A percentile compares a stretch with the other conserved stretches of the same genome.
These are phyloP conservation scores for Aaosphaeria pasadenensis DNA, from an alignment of 2,329 filamentous ascomycete species.

Conservation along the genomic window DNA sequence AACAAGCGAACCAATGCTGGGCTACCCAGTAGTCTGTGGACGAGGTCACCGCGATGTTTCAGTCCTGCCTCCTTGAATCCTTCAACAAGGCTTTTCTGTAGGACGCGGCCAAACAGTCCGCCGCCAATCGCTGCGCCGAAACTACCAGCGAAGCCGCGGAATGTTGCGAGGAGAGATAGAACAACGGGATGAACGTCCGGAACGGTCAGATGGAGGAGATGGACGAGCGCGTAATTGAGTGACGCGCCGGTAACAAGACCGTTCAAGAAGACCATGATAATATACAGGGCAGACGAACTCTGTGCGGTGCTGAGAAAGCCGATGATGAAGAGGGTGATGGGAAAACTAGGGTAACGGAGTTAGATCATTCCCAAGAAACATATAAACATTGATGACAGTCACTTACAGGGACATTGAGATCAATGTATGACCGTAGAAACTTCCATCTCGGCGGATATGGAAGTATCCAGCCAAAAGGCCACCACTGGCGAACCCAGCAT, in stretches of 20 bases:
- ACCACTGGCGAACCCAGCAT: conserved; percentile 72
- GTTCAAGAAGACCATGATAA: conserved; percentile 64
- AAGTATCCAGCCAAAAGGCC: conserved; percentile 71
- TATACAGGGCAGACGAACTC: conserved; percentile 53
- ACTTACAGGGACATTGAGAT: conserved; percentile 56
- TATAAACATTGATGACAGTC: too few relatives aligned
- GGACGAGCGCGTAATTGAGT: conserved; percentile 78
- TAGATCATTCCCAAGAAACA: too few relatives aligned
- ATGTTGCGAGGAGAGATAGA: conserved; percentile 73
- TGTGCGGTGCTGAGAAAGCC: conserved; percentile 54
- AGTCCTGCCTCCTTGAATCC: conserved; percentile 53
- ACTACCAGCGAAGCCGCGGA: conserved; percentile 76
- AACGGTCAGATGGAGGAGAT: conserved; percentile 69
- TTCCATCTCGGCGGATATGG: conserved; percentile 70
- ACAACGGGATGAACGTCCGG: conserved; percentile 69
- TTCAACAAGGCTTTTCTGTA: conserved; percentile 54
- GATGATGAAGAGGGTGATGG: conserved; percentile 56
- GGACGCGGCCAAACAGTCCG: conserved; percentile 66
- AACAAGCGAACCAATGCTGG: conserved; percentile 54
- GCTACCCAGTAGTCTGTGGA: conserved; percentile 57
- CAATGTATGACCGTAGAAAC: conserved; percentile 67
- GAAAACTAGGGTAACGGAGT: conserved; percentile 35
- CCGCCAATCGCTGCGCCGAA: conserved; percentile 80
- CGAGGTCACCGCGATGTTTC: conserved; percentile 42
- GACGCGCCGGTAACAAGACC: conserved; percentile 70